Percentiles rank a stretch among this genome's conserved stretches.
Conservation (phyloP, 208 protist genomes). For the Tritrichomonas musculus region DNA sequence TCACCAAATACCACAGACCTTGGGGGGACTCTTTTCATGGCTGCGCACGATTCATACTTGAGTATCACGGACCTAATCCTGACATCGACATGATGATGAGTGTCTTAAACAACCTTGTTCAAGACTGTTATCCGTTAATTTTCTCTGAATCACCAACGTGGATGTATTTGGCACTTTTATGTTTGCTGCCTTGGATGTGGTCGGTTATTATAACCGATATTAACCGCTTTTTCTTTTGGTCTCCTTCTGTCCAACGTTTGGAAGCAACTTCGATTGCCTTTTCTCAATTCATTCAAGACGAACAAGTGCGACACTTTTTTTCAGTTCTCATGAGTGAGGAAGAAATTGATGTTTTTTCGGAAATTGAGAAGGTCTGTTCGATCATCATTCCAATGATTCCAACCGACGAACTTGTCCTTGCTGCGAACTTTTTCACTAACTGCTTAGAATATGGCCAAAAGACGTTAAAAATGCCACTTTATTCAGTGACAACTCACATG, state of each 20-base stretch:
- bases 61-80: background rate
- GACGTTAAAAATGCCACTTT: background rate
- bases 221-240: background rate
- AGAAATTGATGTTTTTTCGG: background rate
- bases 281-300: background rate
- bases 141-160: background rate
- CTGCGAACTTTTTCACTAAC: background rate
- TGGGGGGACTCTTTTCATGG: background rate
- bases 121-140: background rate
- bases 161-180: background rate
- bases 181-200: slow-evolving; percentile 14
- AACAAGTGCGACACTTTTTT: background rate
- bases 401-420: background rate
- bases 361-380: background rate
- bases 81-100: background rate
- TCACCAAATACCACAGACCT: background rate
- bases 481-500: background rate
- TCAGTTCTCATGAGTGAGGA: background rate
- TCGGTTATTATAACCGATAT: background rate
- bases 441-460: background rate
- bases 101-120: background rate
- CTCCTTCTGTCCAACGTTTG: background rate
- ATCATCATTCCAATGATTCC: too few species aligned
- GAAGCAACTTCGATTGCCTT: background rate
- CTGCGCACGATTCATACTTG: background rate